phyloP scores from a whole-genome alignment of 2,329 filamentous ascomycete genomes.

The Seiridium cupressi region DNA sequence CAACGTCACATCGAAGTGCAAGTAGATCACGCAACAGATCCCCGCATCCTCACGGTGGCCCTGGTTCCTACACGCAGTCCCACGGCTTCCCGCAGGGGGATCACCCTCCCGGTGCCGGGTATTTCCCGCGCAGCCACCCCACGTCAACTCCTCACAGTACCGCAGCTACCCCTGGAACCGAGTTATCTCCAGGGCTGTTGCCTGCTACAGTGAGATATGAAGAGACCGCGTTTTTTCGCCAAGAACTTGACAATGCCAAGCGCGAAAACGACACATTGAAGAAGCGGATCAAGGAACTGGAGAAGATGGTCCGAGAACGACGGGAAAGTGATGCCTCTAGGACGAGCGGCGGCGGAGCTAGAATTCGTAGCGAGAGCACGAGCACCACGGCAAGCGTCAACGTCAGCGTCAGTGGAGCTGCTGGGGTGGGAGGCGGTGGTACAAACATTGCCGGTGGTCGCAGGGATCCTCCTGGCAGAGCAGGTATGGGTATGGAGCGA shows the following conservation, averaged over 20 bases:
- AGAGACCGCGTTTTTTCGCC: conserved; percentile 58
- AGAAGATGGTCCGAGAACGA: conserved; percentile 50
- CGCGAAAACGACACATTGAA: conserved; percentile 63
- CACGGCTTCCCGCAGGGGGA: conserved; percentile 36
- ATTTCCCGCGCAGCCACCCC: conserved; percentile 29
- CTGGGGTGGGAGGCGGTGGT: conserved; percentile 26
- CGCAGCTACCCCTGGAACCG: conserved; percentile 39
- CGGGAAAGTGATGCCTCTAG: conserved; percentile 38
- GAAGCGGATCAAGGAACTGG: conserved; percentile 60
- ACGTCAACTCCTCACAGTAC: conserved; percentile 38
- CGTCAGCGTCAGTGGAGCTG: conserved; percentile 36
- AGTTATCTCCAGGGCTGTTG: conserved; percentile 53
- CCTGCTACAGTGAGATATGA: conserved; percentile 60
- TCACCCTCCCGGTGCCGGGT: conserved; percentile 16
- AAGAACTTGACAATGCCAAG: conserved; percentile 60
- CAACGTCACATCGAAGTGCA: conserved; percentile 50
- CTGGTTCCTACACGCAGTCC: conserved; percentile 46
- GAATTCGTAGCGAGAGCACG: conserved; percentile 47
- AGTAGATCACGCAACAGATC: conserved; percentile 43
- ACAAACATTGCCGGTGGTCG: conserved; percentile 46
- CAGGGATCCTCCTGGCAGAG: conserved; percentile 28
- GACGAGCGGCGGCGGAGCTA: conserved; percentile 9
- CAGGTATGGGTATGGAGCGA: conserved; percentile 40
- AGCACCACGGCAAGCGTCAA: conserved; percentile 52
- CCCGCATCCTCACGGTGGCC: conserved; percentile 31